A percentile compares a stretch with the other conserved stretches of the same genome.
Conservation (phyloP, 2,329 filamentous ascomycete species). For the Colletotrichum agaves region DNA sequence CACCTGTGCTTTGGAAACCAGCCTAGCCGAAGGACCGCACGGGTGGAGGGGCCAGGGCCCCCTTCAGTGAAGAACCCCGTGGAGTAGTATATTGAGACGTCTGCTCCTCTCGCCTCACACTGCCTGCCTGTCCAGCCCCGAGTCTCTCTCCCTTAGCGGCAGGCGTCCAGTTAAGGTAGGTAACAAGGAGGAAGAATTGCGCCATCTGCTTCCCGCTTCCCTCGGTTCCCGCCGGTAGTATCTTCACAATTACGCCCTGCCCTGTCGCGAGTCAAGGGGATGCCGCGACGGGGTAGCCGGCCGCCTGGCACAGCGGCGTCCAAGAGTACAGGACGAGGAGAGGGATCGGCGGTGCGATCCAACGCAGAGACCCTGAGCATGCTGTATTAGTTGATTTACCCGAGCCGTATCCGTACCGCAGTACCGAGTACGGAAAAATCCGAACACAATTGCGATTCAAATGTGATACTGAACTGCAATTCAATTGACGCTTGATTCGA, state of each 20-base stretch:
- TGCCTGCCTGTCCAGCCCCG: conserved; percentile 18
- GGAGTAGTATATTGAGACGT: conserved; percentile 12
- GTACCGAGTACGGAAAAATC: neutral
- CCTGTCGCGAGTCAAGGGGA: conserved; percentile 26
- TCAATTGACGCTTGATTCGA: neutral
- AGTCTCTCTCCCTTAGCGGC: conserved; percentile 1
- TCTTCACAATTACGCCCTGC: neutral
- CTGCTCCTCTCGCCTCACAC: neutral
- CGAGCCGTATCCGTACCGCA: too few relatives aligned
- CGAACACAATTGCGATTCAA: neutral
- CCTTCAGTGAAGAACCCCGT: neutral
- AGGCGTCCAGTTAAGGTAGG: neutral
- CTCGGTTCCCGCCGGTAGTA: too few relatives aligned
- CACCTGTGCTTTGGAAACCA: too few relatives aligned
- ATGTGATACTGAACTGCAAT: neutral
- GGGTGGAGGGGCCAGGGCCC: neutral
- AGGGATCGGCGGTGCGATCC: neutral
- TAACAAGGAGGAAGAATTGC: too few relatives aligned
- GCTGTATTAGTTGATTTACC: too few relatives aligned
- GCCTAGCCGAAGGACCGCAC: too few relatives aligned
- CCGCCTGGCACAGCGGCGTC: conserved; percentile 25
- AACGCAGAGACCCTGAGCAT: conserved; percentile 19
- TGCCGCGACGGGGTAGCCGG: conserved; percentile 23
- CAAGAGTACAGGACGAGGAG: conserved; percentile 5
- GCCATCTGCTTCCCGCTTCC: too few relatives aligned